phyloP scores from a whole-genome alignment of 148 eudicot genomes.

The Euryodendron excelsum region DNA sequence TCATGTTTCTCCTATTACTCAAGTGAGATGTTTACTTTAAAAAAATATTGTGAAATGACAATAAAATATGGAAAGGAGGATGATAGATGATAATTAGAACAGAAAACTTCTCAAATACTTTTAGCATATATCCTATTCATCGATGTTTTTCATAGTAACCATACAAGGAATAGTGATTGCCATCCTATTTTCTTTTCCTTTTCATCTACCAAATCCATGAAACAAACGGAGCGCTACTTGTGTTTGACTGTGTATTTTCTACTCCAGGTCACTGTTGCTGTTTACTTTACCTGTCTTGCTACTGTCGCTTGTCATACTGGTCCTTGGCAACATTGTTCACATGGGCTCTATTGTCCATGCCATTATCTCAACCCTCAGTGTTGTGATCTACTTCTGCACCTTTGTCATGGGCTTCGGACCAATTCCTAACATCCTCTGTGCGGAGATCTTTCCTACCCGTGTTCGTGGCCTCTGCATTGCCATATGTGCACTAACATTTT shows the following conservation, averaged over 20 bases:
- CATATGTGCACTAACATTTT: slow-evolving; percentile 78
- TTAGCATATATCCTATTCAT: neutral
- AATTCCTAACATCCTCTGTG: slow-evolving; percentile 78
- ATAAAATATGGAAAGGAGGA: neutral
- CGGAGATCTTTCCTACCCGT: slow-evolving; percentile 81
- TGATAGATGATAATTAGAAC: neutral
- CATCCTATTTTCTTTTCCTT: neutral
- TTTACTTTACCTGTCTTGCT: slow-evolving; percentile 63
- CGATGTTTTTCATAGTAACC: neutral
- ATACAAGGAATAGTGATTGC: neutral
- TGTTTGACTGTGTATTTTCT: neutral
- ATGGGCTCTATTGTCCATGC: slow-evolving; percentile 53
- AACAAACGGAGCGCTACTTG: neutral
- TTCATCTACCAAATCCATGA: neutral
- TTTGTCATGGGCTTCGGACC: slow-evolving; percentile 93
- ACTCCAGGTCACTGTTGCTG: slow-evolving; percentile 64
- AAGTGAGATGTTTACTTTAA: neutral
- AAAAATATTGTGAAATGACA: neutral
- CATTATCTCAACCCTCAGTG: slow-evolving; percentile 62
- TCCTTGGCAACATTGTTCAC: slow-evolving; percentile 45
- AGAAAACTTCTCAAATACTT: neutral
- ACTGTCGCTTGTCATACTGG: slow-evolving; percentile 49
- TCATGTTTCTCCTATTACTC: neutral
- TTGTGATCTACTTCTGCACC: slow-evolving; percentile 69
- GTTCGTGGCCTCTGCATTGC: slow-evolving; percentile 90